A percentile compares a stretch with the other conserved stretches of the same genome.
Evolutionary conservation across 73 alveolate species (phyloP).

Genomic region (Paramecium tetraurelia): DNA sequence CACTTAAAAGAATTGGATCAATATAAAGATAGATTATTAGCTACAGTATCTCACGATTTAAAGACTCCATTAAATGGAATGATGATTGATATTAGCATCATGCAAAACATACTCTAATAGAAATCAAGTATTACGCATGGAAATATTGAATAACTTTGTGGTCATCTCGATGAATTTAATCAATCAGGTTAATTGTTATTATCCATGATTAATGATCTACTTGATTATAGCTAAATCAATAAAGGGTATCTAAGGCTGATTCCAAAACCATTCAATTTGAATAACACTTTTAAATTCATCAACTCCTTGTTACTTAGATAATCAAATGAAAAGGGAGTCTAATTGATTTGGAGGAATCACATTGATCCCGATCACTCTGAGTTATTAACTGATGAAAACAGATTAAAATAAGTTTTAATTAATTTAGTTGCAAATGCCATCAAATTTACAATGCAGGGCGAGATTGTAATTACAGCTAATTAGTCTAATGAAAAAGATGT

Average conservation of each 20-base stretch:
- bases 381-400: conserved; percentile 5
- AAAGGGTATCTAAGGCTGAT: conserved; percentile 10
- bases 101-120: background rate
- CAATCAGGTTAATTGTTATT: conserved; percentile 41
- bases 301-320: background rate
- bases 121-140: background rate
- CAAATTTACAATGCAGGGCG: conserved; percentile 53
- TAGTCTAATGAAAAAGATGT: background rate
- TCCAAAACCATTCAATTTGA: background rate
- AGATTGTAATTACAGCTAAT: background rate
- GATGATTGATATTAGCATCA: background rate
- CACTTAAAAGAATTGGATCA: conserved; percentile 56
- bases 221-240: conserved; percentile 36
- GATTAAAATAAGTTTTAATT: conserved; percentile 58
- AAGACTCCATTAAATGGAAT: conserved; percentile 63
- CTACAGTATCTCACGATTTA: conserved; percentile 61
- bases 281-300: background rate
- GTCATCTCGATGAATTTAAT: conserved; percentile 29
- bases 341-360: background rate
- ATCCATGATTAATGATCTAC: conserved; percentile 59
- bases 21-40: conserved; percentile 48
- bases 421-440: conserved; percentile 59
- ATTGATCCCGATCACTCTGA: background rate
- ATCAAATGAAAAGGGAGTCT: background rate
- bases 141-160: background rate